Base-by-base conservation (phyloP, 257 asterid species). In the Capsicum pubescens region DNA sequence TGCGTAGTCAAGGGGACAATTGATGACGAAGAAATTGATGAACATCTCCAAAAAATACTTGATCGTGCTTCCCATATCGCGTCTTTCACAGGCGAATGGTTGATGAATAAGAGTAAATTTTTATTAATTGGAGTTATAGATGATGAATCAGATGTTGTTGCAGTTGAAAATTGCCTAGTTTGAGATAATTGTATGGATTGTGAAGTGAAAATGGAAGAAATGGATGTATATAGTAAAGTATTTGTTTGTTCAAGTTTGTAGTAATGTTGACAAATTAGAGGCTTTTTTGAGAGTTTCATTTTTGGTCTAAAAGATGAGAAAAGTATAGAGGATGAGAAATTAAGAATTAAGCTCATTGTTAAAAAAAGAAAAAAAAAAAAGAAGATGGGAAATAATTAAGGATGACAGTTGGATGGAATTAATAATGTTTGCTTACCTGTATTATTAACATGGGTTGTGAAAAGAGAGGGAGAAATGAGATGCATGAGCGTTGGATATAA, bases 11-110 rank as follows among this genome's bases (percentile, higher is more conserved):
- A 84, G 56, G 17, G 7, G 50, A 21, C 8, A 50, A 50, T 3
- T 50, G 81, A 87, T 76, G 83, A 88, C 2, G 83, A n/a, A 42
- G 71, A 83, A 84, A 74, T 84, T 3, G 86, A 83, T 50, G 52
- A 86, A 78, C 2, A 3, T 80, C 87, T 90, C 89, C 95, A 63
- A 6, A 87, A 92, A 26, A 92, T 86, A 39, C 89, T 92, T 9
- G 92, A 89, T 86, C 98, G 89, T 10, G 99, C 98, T 79, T 95
- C 99, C 99, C 99, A 94, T 14, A 94, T 80, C 12, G 95, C 99
- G 57, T 93, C 93, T 15, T 98, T 94, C 55, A 94, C 98, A 17
- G 99, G 99, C 3, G 98, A 94, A 87, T 94, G 94, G 87, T 91
- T 90, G 91, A 91, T 93, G 8, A 97, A 98, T 95, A 97, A 93